Conservation (phyloP, 179 eudicot species). For the Silene noctiflora region DNA sequence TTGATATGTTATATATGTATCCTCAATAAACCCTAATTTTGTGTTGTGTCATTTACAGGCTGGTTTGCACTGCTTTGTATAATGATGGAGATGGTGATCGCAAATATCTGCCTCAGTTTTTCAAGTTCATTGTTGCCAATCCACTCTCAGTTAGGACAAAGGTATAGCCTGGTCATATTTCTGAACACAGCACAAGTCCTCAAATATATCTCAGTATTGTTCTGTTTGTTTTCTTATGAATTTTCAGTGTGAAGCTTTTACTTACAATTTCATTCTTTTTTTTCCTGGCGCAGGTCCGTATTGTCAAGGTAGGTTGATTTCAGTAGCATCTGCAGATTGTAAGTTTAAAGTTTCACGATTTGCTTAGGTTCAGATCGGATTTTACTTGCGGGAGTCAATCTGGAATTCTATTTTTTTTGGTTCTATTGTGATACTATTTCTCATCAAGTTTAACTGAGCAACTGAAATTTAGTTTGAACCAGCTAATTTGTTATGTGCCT, state of each 20-base stretch:
- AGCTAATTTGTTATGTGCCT: background rate
- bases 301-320: conserved; percentile 82
- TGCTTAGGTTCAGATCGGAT: background rate
- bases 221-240: background rate
- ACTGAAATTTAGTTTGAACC: background rate
- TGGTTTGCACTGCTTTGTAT: conserved; percentile 90
- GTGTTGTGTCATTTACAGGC: conserved; percentile 43
- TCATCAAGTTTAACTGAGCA: conserved; percentile 3
- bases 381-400: conserved; percentile 1
- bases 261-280: conserved; percentile 14
- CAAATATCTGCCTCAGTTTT: conserved; percentile 94
- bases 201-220: background rate
- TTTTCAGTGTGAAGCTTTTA: conserved; percentile 19
- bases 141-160: conserved; percentile 98
- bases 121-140: conserved; percentile 94
- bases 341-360: conserved; percentile 30
- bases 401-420: background rate
- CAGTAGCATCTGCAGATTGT: conserved; percentile 32
- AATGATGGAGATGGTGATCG: conserved; percentile 82
- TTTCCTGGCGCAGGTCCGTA: conserved; percentile 77
- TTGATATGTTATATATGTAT: background rate
- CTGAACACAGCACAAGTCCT: conserved; percentile 3
- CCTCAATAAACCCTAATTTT: background rate
- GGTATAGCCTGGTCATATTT: conserved; percentile 41
- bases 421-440: background rate